Conservation (phyloP, 2,329 filamentous ascomycete species). For the Xylariales sp. region DNA sequence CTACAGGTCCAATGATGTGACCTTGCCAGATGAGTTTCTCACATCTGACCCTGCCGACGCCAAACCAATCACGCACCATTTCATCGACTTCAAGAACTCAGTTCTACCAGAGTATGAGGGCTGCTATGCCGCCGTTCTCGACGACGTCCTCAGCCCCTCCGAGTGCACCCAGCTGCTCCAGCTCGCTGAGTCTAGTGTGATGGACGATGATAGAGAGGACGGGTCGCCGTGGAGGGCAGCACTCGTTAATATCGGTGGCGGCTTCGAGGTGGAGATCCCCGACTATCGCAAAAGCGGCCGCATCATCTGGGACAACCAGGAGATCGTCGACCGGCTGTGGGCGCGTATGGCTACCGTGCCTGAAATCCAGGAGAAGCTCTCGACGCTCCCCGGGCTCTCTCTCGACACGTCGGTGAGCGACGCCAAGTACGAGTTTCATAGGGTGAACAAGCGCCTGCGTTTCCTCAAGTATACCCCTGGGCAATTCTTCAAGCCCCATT, state of each 20-base stretch:
- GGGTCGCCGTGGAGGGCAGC: conserved; percentile 72
- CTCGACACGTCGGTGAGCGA: conserved; percentile 49
- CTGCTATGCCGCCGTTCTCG: conserved; percentile 70
- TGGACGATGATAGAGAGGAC: conserved; percentile 55
- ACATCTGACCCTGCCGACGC: conserved; percentile 55
- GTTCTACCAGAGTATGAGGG: conserved; percentile 64
- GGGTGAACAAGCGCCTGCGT: conserved; percentile 78
- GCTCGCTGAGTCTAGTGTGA: conserved; percentile 64
- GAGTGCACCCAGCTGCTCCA: conserved; percentile 70
- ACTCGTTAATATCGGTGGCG: conserved; percentile 73
- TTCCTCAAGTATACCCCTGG: conserved; percentile 79
- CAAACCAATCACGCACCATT: conserved; percentile 57
- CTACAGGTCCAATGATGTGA: conserved; percentile 53
- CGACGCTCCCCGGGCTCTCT: conserved; percentile 48
- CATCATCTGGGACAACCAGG: conserved; percentile 77
- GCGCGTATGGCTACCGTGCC: conserved; percentile 62
- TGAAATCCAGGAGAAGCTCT: conserved; percentile 57
- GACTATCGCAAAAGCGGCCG: conserved; percentile 77
- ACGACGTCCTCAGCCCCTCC: conserved; percentile 68
- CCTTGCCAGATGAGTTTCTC: conserved; percentile 61
- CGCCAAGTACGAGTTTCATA: conserved; percentile 55
- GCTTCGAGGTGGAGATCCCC: conserved; percentile 66
- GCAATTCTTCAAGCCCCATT: conserved; percentile 80
- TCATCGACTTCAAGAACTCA: conserved; percentile 66
- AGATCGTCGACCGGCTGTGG: conserved; percentile 73